A percentile compares a stretch with the other conserved stretches of the same genome.
Evolutionary conservation across 2,329 filamentous ascomycete genomes (phyloP).

Genomic region (Sphaceloma murrayae): DNA sequence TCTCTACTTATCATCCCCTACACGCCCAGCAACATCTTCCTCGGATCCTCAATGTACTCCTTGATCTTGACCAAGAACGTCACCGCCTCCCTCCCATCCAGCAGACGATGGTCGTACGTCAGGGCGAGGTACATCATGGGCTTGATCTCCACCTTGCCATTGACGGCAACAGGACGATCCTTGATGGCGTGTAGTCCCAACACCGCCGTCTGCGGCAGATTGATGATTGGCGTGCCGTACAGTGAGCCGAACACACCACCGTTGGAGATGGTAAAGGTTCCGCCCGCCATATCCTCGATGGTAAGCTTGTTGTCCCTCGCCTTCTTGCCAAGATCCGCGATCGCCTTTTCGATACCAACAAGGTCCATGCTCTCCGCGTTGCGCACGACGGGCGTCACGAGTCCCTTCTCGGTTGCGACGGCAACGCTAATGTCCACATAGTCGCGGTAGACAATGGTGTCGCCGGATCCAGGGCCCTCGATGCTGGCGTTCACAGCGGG

Average conservation of each 20-base stretch:
- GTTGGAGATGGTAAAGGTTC: slow-evolving; percentile 97
- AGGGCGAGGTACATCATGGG: slow-evolving; percentile 99
- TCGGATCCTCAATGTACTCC: slow-evolving; percentile 92
- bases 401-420: slow-evolving; percentile 92
- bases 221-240: slow-evolving; percentile 98
- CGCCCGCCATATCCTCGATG: slow-evolving; percentile 98
- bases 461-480: slow-evolving; percentile 85
- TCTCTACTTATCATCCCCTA: slow-evolving; percentile 3
- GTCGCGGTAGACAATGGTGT: slow-evolving; percentile 96
- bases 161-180: slow-evolving; percentile 77
- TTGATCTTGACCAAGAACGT: slow-evolving; percentile 96
- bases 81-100: slow-evolving; percentile 90
- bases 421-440: slow-evolving; percentile 97
- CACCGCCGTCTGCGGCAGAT: slow-evolving; percentile 83
- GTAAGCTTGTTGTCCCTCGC: slow-evolving; percentile 93
- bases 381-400: slow-evolving; percentile 92
- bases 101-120: slow-evolving; percentile 91
- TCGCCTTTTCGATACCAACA: slow-evolving; percentile 78
- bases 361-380: slow-evolving; percentile 86
- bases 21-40: slow-evolving; percentile 68
- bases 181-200: slow-evolving; percentile 94
- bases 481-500: slow-evolving; percentile 94
- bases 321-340: slow-evolving; percentile 94
- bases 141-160: slow-evolving; percentile 88
- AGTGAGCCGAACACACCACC: slow-evolving; percentile 93